Base-by-base conservation (phyloP, 768 basidiomycete species). In the Naganishia kalamii region DNA sequence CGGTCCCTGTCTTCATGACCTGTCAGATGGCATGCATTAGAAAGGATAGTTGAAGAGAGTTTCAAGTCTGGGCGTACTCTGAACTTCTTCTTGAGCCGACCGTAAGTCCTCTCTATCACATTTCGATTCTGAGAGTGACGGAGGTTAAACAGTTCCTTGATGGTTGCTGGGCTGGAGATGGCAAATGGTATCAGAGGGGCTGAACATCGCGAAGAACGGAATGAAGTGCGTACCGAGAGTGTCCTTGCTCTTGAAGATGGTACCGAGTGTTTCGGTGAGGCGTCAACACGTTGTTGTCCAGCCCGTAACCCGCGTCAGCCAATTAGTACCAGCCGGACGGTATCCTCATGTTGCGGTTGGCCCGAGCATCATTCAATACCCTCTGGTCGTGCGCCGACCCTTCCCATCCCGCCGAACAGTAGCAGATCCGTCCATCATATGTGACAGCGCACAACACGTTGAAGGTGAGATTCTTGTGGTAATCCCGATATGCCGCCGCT, bases 171-270 rank as follows among this genome's bases (percentile, higher is more conserved):
- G 41, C 68, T 69, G 43, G 27, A 23, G 50, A 52, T 23, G 17
- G n/a, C 15, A 23, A 32, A 52, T 4, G 50, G 50, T 27, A 30
- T 23, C 4, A 17, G 23, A 4, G 27, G 15, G 50, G 15, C 30
- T n/a, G 10, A 25, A 17, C 23, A 52, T 12, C 27, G 17, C 8
- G 15, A 8, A n/a, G 21, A 23, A 17, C 4, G 21, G 30, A 30
- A 47, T 11, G 12, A 3, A 54, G 15, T 43, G 44, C 21, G 3
- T 25, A 19, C 7, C 49, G 19, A 21, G 12, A 15, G n/a, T n/a
- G n/a, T n/a, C n/a, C 30, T 75, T 76, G 78, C 62, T 80, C 79
- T 40, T 46, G 29, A 8, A 80, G 67, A 67, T 80, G 79, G 66
- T 80, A 80, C 2, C 71, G 70, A 0, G 75, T 70, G 43, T 70